A percentile compares a stretch with the other conserved stretches of the same genome.
Conservation (phyloP, 441 rosid species). For the Gossypium schwendimanii region DNA sequence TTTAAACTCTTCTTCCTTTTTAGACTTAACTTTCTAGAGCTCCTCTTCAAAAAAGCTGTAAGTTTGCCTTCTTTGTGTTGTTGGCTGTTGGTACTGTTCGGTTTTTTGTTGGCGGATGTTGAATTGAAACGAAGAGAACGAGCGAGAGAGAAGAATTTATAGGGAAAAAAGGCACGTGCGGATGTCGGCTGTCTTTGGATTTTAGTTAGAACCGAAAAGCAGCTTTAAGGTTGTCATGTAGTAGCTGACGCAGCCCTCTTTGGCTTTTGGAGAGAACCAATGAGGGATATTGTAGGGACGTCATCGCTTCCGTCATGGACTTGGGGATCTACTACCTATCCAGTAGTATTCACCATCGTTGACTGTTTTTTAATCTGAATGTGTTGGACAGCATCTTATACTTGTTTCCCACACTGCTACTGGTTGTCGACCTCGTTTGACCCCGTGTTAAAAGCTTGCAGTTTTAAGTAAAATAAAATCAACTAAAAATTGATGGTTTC, state of each 20-base stretch:
- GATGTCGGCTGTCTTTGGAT: conserved; percentile 9
- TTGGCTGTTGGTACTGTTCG: too few species aligned
- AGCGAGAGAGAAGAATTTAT: conserved; percentile 22
- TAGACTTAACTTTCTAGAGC: background rate
- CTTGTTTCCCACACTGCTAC: too few species aligned
- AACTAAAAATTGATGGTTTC: too few species aligned
- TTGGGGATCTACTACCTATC: background rate
- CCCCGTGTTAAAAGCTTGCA: too few species aligned
- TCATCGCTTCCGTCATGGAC: conserved; percentile 59
- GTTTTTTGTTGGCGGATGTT: background rate
- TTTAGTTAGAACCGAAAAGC: background rate
- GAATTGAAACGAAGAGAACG: conserved; percentile 7
- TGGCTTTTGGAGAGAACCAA: background rate
- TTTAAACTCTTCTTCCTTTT: background rate
- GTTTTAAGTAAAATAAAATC: too few species aligned
- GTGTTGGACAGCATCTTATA: too few species aligned
- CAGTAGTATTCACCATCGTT: background rate
- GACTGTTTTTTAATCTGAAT: background rate
- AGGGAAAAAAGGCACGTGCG: conserved; percentile 27
- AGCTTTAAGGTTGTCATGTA: conserved; percentile 23
- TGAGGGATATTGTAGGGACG: conserved; percentile 14
- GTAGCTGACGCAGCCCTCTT: conserved; percentile 39
- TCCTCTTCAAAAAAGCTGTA: background rate
- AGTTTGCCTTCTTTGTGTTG: background rate
- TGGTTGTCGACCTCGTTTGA: too few species aligned